Percentiles rank a stretch among this genome's conserved stretches.
Conservation (phyloP, 768 basidiomycete genomes). For the Amanita brunnescens region DNA sequence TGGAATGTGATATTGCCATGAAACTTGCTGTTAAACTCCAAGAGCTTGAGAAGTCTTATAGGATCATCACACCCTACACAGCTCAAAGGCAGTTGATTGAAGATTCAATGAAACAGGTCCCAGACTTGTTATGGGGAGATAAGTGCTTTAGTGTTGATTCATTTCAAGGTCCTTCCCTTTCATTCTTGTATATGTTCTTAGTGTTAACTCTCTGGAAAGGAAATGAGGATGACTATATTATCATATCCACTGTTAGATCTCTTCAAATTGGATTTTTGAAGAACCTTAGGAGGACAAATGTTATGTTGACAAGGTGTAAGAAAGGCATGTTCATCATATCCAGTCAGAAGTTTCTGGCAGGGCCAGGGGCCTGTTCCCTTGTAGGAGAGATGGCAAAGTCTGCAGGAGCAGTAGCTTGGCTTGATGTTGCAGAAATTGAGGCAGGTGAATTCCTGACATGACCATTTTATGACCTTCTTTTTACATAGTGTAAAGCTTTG, state of each 20-base stretch:
- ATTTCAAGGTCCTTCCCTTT: slow-evolving; percentile 56
- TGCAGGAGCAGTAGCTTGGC: slow-evolving; percentile 31
- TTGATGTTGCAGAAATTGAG: slow-evolving; percentile 29
- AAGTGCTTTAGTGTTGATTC: slow-evolving; percentile 82
- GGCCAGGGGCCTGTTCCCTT: slow-evolving; percentile 37
- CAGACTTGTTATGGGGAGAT: slow-evolving; percentile 51
- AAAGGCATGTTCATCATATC: slow-evolving; percentile 69
- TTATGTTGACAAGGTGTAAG: slow-evolving; percentile 81
- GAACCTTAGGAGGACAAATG: slow-evolving; percentile 67
- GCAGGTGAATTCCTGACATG: slow-evolving; percentile 20
- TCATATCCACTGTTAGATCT: slow-evolving; percentile 62
- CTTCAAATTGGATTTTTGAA: slow-evolving; percentile 56
- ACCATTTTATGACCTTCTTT: not conserved
- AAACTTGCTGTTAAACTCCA: slow-evolving; percentile 51
- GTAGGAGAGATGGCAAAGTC: slow-evolving; percentile 33
- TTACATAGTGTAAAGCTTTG: not conserved
- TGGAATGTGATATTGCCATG: slow-evolving; percentile 49
- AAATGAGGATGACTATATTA: slow-evolving; percentile 74
- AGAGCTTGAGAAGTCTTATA: slow-evolving; percentile 36
- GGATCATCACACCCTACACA: slow-evolving; percentile 79
- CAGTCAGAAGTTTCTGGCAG: slow-evolving; percentile 49
- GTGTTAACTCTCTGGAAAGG: slow-evolving; percentile 31
- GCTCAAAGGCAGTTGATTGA: slow-evolving; percentile 58
- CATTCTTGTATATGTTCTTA: not conserved
- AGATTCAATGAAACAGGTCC: slow-evolving; percentile 34